Percentiles rank a stretch among this genome's conserved stretches.
Conservation (phyloP, 768 basidiomycete genomes). For the Leccinum fibrillosum region DNA sequence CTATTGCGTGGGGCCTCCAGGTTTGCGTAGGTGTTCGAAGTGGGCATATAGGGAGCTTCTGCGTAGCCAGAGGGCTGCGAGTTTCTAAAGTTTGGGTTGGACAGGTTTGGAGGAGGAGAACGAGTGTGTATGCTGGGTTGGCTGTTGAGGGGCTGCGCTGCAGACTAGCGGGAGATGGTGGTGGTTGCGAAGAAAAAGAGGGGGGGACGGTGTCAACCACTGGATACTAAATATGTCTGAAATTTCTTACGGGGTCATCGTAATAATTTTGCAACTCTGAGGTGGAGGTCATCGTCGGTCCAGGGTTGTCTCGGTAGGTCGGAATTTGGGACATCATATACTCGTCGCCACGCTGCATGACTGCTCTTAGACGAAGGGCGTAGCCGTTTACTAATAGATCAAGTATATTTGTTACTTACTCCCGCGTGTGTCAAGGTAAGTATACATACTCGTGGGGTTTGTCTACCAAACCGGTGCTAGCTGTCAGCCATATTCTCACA, state of each 20-base stretch:
- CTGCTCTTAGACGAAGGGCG: background rate
- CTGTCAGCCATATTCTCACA: background rate
- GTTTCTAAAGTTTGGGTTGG: conserved; percentile 25
- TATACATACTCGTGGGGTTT: background rate
- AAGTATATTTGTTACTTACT: background rate
- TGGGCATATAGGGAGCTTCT: conserved; percentile 23
- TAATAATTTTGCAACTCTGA: conserved; percentile 31
- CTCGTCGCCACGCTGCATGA: conserved; percentile 22
- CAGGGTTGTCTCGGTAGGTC: conserved; percentile 20
- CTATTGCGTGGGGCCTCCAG: conserved; percentile 32
- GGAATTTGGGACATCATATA: conserved; percentile 26
- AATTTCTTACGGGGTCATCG: conserved; percentile 23
- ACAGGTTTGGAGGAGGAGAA: conserved; percentile 25
- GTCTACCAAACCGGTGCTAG: background rate
- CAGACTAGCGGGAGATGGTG: conserved; percentile 9
- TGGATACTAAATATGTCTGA: conserved; percentile 6
- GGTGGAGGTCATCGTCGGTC: conserved; percentile 1
- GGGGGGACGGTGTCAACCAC: background rate
- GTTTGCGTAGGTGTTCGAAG: conserved; percentile 31
- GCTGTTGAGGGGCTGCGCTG: conserved; percentile 34
- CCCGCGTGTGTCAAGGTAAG: too few relatives aligned
- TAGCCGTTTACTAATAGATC: background rate
- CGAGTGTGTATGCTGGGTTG: conserved; percentile 36
- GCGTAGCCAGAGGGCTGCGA: conserved; percentile 23
- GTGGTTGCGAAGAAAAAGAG: background rate